Percentiles rank a stretch among this genome's conserved stretches.
Evolutionary conservation across 1,284 basidiomycete genomes (phyloP).

Genomic region (Volvariella volvacea): DNA sequence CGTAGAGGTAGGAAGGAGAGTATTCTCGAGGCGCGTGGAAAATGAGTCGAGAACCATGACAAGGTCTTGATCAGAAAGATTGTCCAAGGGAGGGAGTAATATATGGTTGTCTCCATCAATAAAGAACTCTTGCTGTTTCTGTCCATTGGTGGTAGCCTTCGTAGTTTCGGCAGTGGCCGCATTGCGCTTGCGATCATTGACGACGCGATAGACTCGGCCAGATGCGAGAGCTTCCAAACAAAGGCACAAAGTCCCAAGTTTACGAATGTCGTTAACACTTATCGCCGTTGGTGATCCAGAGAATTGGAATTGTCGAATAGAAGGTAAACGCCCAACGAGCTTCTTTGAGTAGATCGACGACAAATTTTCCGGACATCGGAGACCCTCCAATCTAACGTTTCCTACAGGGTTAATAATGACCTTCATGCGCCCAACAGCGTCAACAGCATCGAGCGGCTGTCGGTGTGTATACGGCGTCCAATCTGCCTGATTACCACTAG

Average conservation of each 20-base stretch:
- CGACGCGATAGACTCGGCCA: slow-evolving; percentile 51
- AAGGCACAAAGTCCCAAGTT: slow-evolving; percentile 72
- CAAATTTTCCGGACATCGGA: slow-evolving; percentile 86
- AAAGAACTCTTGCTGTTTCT: neutral
- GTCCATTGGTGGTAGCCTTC: neutral
- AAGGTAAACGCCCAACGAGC: slow-evolving; percentile 75
- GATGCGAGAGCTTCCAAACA: slow-evolving; percentile 81
- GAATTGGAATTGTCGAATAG: no score
- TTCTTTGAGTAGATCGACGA: slow-evolving; percentile 80
- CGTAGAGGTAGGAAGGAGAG: slow-evolving; percentile 25
- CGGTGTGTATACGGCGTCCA: slow-evolving; percentile 51
- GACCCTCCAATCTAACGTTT: slow-evolving; percentile 89
- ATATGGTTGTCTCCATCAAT: slow-evolving; percentile 48
- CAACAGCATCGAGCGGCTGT: slow-evolving; percentile 54
- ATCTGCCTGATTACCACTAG: slow-evolving; percentile 46
- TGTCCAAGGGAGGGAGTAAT: slow-evolving; percentile 71
- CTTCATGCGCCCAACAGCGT: slow-evolving; percentile 71
- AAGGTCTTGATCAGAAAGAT: slow-evolving; percentile 73
- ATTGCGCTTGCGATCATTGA: slow-evolving; percentile 43
- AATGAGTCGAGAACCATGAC: slow-evolving; percentile 72
- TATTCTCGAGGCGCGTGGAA: slow-evolving; percentile 75
- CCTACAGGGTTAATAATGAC: slow-evolving; percentile 76
- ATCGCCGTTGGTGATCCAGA: no score
- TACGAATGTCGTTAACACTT: slow-evolving; percentile 73
- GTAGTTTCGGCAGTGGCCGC: slow-evolving; percentile 10